Evolutionary conservation across 257 asterid species (phyloP).

Genomic region (Jacaranda copaia): DNA sequence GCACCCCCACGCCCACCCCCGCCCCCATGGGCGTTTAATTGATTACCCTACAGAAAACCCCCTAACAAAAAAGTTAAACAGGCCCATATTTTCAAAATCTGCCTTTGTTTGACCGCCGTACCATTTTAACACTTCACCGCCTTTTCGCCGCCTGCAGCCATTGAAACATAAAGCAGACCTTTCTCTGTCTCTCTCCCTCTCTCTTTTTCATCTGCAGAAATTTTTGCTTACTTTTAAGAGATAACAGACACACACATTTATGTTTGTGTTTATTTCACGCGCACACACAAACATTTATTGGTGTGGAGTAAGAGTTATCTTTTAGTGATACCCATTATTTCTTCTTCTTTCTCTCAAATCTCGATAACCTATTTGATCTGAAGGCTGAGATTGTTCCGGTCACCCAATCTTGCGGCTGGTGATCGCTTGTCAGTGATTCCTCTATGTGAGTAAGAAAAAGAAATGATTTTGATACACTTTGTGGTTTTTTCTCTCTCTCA

Average conservation of each 20-base stretch:
- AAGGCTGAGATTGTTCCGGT: constrained; percentile 33
- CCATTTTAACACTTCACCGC: constrained; percentile 51
- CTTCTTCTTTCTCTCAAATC: constrained; percentile 37
- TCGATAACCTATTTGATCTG: constrained; percentile 46
- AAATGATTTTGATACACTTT: constrained; percentile 29
- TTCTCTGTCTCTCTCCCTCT: constrained; percentile 29
- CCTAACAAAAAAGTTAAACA: constrained; percentile 1
- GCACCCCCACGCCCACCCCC: neutral
- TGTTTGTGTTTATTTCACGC: neutral
- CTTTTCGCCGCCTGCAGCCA: constrained; percentile 54
- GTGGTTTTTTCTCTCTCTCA: neutral
- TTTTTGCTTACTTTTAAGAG: neutral
- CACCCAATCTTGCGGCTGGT: constrained; percentile 45
- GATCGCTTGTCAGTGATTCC: constrained; percentile 34
- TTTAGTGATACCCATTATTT: constrained; percentile 23
- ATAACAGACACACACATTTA: constrained; percentile 3
- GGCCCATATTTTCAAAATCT: constrained; percentile 34
- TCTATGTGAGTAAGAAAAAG: constrained; percentile 42
- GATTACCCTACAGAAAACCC: constrained; percentile 33
- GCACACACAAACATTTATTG: constrained; percentile 1
- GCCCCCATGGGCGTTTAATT: neutral
- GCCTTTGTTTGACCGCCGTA: constrained; percentile 56
- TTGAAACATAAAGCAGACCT: constrained; percentile 30
- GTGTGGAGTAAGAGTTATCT: constrained; percentile 37
- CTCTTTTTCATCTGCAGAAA: constrained; percentile 29